Evolutionary conservation across 805 yeast genomes (phyloP).

Genomic region (Yarrowia deformans): DNA sequence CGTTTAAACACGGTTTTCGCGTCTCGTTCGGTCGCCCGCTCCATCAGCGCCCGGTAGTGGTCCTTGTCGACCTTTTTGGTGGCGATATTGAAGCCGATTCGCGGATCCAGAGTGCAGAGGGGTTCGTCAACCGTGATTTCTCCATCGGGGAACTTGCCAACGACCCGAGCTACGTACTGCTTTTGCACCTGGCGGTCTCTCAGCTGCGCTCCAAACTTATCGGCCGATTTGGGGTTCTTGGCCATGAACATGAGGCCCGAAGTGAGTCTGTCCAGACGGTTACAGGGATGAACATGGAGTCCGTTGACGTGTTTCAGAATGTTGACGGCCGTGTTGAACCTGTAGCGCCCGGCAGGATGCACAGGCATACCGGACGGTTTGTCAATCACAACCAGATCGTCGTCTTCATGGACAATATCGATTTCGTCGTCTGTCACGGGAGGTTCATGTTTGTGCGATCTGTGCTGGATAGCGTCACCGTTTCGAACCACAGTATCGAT

Average conservation of each 20-base stretch:
- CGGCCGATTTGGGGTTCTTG: slow-evolving; percentile 79
- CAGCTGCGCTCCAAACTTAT: slow-evolving; percentile 69
- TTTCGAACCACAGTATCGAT: slow-evolving; percentile 72
- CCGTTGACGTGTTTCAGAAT: slow-evolving; percentile 75
- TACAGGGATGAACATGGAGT: slow-evolving; percentile 79
- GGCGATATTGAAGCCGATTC: slow-evolving; percentile 70
- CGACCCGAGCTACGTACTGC: slow-evolving; percentile 85
- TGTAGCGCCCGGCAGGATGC: slow-evolving; percentile 88
- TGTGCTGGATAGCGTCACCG: slow-evolving; percentile 85
- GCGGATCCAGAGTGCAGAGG: slow-evolving; percentile 73
- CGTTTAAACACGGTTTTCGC: slow-evolving; percentile 76
- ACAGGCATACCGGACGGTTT: slow-evolving; percentile 96
- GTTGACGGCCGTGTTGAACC: slow-evolving; percentile 81
- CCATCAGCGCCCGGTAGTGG: slow-evolving; percentile 76
- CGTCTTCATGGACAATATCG: slow-evolving; percentile 77
- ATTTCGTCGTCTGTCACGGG: slow-evolving; percentile 70
- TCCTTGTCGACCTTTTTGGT: slow-evolving; percentile 61
- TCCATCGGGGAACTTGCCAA: slow-evolving; percentile 78
- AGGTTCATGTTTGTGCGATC: slow-evolving; percentile 92
- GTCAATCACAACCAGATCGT: slow-evolving; percentile 79
- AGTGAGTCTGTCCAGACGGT: slow-evolving; percentile 86
- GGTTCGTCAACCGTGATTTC: slow-evolving; percentile 70
- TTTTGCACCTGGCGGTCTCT: slow-evolving; percentile 77
- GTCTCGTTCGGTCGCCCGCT: slow-evolving; percentile 71
- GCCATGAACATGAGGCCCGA: slow-evolving; percentile 95